Percentiles rank a stretch among this genome's conserved stretches.
Evolutionary conservation across 2,329 filamentous ascomycete species (phyloP).

Genomic region (Trichoderma atrobrunneum): DNA sequence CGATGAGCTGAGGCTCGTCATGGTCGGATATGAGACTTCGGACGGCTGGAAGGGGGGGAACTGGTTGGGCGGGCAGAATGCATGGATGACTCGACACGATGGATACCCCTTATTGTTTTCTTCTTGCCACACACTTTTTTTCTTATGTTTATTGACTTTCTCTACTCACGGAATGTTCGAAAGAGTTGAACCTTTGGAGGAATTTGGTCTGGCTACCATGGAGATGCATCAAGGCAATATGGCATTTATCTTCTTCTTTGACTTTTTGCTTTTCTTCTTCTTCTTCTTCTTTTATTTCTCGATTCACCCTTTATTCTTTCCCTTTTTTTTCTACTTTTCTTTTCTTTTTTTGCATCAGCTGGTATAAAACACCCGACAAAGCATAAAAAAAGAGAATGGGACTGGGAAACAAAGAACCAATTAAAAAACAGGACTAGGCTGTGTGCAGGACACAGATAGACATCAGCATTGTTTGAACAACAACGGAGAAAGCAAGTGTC

Average conservation of each 20-base stretch:
- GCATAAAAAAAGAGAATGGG: constrained; percentile 18
- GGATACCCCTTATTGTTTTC: constrained; percentile 41
- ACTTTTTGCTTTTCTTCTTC: not conserved
- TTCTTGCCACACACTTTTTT: constrained; percentile 26
- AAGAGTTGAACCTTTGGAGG: constrained; percentile 1
- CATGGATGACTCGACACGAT: constrained; percentile 45
- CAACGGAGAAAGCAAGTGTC: constrained; percentile 28
- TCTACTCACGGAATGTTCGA: constrained; percentile 16
- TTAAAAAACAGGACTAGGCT: constrained; percentile 10
- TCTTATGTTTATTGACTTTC: constrained; percentile 25
- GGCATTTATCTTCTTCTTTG: not conserved
- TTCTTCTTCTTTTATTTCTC: not conserved
- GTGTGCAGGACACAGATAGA: constrained; percentile 21
- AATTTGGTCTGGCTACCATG: constrained; percentile 27
- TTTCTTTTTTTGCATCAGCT: not conserved
- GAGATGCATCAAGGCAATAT: constrained; percentile 16
- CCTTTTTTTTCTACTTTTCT: not conserved
- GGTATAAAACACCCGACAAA: constrained; percentile 20
- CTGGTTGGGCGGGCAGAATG: constrained; percentile 41
- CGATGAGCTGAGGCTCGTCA: constrained; percentile 35
- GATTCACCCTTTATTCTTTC: not conserved
- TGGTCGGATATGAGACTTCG: constrained; percentile 23
- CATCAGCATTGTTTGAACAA: constrained; percentile 8
- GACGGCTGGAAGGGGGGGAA: constrained; percentile 25
- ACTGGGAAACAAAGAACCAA: constrained; percentile 19